phyloP scores from a whole-genome alignment of 495 filamentous ascomycete species.

The Cudoniella acicularis region DNA sequence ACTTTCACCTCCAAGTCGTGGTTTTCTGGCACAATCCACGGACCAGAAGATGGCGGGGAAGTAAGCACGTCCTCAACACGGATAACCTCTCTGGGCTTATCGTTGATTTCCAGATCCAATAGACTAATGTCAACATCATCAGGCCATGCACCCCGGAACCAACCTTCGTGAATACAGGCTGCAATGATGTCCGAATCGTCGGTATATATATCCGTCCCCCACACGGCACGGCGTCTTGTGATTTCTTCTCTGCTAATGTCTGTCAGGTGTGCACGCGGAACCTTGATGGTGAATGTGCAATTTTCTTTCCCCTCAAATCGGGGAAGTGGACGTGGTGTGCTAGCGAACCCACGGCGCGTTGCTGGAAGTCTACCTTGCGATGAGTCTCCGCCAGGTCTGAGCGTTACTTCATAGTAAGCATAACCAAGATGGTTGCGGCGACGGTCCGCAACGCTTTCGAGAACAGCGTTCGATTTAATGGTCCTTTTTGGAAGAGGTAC shows the following conservation, averaged over 20 bases:
- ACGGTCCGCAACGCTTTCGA: conserved; percentile 64
- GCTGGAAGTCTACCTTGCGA: conserved; percentile 29
- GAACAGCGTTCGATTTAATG: conserved; percentile 61
- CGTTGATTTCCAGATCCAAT: conserved; percentile 50
- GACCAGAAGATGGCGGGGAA: conserved; percentile 23
- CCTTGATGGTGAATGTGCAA: conserved; percentile 82
- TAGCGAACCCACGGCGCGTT: conserved; percentile 54
- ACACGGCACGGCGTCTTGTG: conserved; percentile 70
- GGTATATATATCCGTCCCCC: conserved; percentile 92
- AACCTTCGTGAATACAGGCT: conserved; percentile 89
- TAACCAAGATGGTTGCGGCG: conserved; percentile 78
- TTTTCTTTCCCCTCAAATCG: conserved; percentile 81
- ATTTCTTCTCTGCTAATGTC: conserved; percentile 71
- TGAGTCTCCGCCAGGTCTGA: conserved; percentile 50
- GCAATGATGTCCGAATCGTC: conserved; percentile 94
- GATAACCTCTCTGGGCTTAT: conserved; percentile 28
- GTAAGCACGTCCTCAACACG: conserved; percentile 19
- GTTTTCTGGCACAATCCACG: conserved; percentile 41
- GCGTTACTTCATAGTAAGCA: conserved; percentile 41
- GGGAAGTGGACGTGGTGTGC: conserved; percentile 70
- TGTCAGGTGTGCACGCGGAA: conserved; percentile 74
- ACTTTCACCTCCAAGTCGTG: conserved; percentile 82
- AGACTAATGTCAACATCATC: conserved; percentile 64
- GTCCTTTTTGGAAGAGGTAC: conserved; percentile 59
- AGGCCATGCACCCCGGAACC: conserved; percentile 83